Conservation (phyloP, 306 rosid genomes). For the Malus sylvestris region DNA sequence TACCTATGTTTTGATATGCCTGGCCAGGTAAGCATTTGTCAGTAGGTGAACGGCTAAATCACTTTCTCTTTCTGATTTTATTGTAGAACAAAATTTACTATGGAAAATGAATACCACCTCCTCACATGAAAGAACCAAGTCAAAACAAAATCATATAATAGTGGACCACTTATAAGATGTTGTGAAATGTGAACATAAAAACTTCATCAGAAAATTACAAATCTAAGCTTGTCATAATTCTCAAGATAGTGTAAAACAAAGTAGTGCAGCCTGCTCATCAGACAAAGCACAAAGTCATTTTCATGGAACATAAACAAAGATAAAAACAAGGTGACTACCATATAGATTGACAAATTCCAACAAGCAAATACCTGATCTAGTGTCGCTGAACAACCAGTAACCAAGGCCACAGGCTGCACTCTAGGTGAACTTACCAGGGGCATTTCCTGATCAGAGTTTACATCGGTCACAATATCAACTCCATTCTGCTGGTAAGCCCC, state of each 20-base stretch:
- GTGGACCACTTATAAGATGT: background rate
- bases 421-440: constrained; percentile 17
- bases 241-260: background rate
- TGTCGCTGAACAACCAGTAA: constrained; percentile 8
- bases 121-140: background rate
- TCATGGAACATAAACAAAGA: background rate
- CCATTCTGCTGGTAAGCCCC: constrained; percentile 31
- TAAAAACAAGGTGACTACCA: background rate
- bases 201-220: background rate
- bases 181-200: background rate
- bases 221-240: background rate
- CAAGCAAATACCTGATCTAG: constrained; percentile 25
- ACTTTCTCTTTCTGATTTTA: background rate
- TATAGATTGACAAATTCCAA: background rate
- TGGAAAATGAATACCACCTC: background rate
- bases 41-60: background rate
- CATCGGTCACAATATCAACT: constrained; percentile 16
- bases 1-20: constrained; percentile 21
- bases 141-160: background rate
- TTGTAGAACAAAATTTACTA: background rate
- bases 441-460: constrained; percentile 26
- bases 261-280: background rate
- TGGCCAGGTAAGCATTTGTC: background rate
- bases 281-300: background rate
- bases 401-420: constrained; percentile 17